phyloP scores from a whole-genome alignment of 2,329 filamentous ascomycete species.

The Paecilomyces dactylethromorphus region DNA sequence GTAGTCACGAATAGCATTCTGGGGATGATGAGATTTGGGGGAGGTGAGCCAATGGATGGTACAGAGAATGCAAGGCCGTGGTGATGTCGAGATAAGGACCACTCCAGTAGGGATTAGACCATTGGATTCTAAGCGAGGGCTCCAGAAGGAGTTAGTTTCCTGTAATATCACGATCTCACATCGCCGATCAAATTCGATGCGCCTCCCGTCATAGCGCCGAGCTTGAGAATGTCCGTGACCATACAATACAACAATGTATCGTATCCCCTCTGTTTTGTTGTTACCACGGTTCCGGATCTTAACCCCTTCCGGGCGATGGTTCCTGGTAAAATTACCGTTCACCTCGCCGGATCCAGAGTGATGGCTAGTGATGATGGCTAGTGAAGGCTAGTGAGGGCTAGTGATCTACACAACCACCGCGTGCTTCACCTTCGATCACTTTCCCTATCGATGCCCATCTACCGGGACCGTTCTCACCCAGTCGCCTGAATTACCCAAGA shows the following conservation, averaged over 20 bases:
- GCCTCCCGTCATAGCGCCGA: too few relatives aligned
- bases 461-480: not conserved
- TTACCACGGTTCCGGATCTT: not conserved
- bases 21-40: not conserved
- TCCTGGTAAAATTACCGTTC: not conserved
- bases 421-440: not conserved
- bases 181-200: not conserved
- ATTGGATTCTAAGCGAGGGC: too few relatives aligned
- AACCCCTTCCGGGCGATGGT: not conserved
- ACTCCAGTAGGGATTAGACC: too few relatives aligned
- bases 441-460: not conserved
- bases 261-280: not conserved
- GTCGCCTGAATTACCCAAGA: not conserved
- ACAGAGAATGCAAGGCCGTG: not conserved
- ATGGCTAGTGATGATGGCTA: too few relatives aligned
- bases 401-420: not conserved
- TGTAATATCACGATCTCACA: not conserved
- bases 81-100: not conserved
- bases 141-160: not conserved
- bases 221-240: not conserved
- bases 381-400: too few relatives aligned
- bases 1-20: not conserved
- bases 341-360: not conserved
- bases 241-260: not conserved
- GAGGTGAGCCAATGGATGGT: not conserved